These are phyloP conservation scores for Heliamphora pulchella DNA, from an alignment of 179 eudicot species.

Conservation along the genomic window DNA sequence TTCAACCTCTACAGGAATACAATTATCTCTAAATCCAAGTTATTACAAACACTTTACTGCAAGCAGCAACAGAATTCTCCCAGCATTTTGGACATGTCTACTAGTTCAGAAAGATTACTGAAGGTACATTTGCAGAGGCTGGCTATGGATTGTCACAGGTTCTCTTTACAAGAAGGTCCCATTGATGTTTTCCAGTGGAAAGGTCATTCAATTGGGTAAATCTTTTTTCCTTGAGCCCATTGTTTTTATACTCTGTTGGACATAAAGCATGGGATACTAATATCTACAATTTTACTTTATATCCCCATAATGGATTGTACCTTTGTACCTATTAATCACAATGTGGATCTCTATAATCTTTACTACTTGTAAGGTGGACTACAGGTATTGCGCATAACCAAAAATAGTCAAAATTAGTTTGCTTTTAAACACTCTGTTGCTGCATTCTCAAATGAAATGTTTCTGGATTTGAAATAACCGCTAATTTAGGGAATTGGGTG, in stretches of 20 bases:
- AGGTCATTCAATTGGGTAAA: conserved; percentile 62
- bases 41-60: conserved; percentile 35
- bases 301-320: neutral
- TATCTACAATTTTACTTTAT: neutral
- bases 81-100: conserved; percentile 19
- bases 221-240: conserved; percentile 11
- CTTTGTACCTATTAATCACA: neutral
- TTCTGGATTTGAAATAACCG: neutral
- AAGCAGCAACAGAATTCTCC: conserved; percentile 31
- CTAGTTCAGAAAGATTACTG: conserved; percentile 29
- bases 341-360: neutral
- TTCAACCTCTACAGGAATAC: conserved; percentile 36
- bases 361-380: neutral
- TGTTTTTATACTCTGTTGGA: neutral
- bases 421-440: neutral
- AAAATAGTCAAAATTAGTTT: neutral
- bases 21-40: conserved; percentile 37
- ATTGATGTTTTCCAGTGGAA: conserved; percentile 58
- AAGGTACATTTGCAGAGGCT: conserved; percentile 42
- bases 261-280: neutral
- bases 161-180: conserved; percentile 40
- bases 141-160: conserved; percentile 52
- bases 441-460: neutral
- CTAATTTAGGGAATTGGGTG: neutral
- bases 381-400: neutral